Conservation (phyloP, 768 basidiomycete species). For the Cystoderma amianthinum region DNA sequence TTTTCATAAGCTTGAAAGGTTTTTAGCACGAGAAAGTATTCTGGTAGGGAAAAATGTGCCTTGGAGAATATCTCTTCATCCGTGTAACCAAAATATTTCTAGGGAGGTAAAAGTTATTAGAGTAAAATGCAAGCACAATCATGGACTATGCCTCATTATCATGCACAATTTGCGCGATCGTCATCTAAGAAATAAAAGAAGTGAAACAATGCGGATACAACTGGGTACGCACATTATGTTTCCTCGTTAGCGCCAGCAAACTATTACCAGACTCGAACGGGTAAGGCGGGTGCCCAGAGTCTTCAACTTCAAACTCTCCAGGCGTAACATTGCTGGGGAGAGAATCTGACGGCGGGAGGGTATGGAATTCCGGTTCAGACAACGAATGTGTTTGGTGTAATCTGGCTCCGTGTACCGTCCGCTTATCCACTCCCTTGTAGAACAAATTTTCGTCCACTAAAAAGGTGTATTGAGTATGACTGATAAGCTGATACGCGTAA, state of each 20-base stretch:
- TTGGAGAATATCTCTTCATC: slow-evolving; percentile 72
- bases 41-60: slow-evolving; percentile 25
- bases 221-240: slow-evolving; percentile 63
- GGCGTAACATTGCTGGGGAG: not conserved
- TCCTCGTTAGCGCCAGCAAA: slow-evolving; percentile 67
- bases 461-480: slow-evolving; percentile 2
- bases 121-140: no score
- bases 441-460: slow-evolving; percentile 89
- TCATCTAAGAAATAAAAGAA: slow-evolving; percentile 48
- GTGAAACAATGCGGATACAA: slow-evolving; percentile 1
- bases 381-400: slow-evolving; percentile 56
- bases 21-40: not conserved
- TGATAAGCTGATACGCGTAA: no score
- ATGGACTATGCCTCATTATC: slow-evolving; percentile 72
- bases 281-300: slow-evolving; percentile 64
- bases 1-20: slow-evolving; percentile 49
- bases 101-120: not conserved
- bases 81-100: slow-evolving; percentile 65
- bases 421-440: slow-evolving; percentile 88
- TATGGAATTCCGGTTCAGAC: slow-evolving; percentile 23
- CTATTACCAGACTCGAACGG: slow-evolving; percentile 76
- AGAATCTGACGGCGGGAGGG: slow-evolving; percentile 3
- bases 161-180: slow-evolving; percentile 90
- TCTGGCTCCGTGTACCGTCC: slow-evolving; percentile 71
- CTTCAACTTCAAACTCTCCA: slow-evolving; percentile 1